A percentile compares a stretch with the other conserved stretches of the same genome.
phyloP scores from a whole-genome alignment of 768 basidiomycete species.

The Leccinum disarticulatum region DNA sequence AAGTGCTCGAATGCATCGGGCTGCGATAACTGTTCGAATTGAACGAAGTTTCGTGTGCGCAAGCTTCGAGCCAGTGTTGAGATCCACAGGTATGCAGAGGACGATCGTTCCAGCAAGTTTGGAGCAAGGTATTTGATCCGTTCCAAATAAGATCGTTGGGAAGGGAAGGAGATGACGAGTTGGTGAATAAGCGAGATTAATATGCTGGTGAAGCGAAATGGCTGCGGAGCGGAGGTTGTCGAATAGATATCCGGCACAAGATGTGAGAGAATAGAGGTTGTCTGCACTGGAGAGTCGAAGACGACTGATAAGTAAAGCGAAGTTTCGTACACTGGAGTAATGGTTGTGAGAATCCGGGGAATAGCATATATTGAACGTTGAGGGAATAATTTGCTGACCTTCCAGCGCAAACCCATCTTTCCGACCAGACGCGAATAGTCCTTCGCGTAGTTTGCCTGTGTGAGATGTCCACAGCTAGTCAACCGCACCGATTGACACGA shows the following conservation, averaged over 20 bases:
- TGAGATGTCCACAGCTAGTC: neutral
- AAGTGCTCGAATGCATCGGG: constrained; percentile 27
- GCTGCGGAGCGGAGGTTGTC: constrained; percentile 10
- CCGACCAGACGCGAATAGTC: constrained; percentile 59
- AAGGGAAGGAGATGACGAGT: constrained; percentile 59
- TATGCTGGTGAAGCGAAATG: constrained; percentile 32
- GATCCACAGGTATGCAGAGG: constrained; percentile 50
- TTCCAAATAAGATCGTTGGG: constrained; percentile 51
- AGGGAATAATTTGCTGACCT: constrained; percentile 43
- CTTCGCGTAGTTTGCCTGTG: constrained; percentile 76
- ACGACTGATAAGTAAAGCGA: constrained; percentile 65
- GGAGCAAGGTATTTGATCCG: constrained; percentile 24
- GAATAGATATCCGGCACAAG: constrained; percentile 53
- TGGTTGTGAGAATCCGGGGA: neutral
- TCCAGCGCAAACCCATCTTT: constrained; percentile 63
- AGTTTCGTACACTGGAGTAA: constrained; percentile 62
- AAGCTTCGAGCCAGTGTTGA: constrained; percentile 49
- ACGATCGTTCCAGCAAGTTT: constrained; percentile 38
- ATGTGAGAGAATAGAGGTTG: constrained; percentile 58
- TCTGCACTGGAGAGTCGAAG: constrained; percentile 62
- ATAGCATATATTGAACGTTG: neutral
- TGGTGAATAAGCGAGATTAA: constrained; percentile 59
- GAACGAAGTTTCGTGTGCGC: constrained; percentile 53
- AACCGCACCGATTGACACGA: neutral
- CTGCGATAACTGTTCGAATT: constrained; percentile 46